Conservation (phyloP, 2,329 filamentous ascomycete species). For the Cercospora nicotianae region DNA sequence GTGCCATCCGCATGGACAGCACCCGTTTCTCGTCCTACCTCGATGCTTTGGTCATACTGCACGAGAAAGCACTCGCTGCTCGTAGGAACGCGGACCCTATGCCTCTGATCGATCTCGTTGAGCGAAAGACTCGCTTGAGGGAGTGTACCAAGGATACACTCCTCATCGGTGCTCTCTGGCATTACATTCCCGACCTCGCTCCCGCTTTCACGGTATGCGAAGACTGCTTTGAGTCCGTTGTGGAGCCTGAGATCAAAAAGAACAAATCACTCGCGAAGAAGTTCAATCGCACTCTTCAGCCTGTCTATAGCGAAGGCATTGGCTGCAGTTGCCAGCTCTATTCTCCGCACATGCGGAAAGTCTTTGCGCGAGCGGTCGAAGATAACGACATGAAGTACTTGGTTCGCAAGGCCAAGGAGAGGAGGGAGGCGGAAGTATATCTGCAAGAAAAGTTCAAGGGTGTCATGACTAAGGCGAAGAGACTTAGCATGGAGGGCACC, state of each 20-base stretch:
- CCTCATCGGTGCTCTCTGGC: slow-evolving; percentile 67
- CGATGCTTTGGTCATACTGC: slow-evolving; percentile 56
- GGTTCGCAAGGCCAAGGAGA: slow-evolving; percentile 59
- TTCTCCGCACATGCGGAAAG: slow-evolving; percentile 71
- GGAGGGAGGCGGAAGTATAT: slow-evolving; percentile 58
- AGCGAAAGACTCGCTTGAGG: slow-evolving; percentile 56
- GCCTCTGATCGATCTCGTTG: slow-evolving; percentile 64
- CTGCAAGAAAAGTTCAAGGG: slow-evolving; percentile 56
- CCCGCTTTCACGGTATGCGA: slow-evolving; percentile 81
- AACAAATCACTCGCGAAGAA: slow-evolving; percentile 60
- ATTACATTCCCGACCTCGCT: slow-evolving; percentile 63
- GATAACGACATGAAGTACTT: slow-evolving; percentile 68
- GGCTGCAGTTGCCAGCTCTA: slow-evolving; percentile 73
- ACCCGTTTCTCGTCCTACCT: slow-evolving; percentile 59
- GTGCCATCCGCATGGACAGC: slow-evolving; percentile 66
- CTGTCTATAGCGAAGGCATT: slow-evolving; percentile 52
- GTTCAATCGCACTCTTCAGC: slow-evolving; percentile 63
- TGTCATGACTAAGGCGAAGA: slow-evolving; percentile 36
- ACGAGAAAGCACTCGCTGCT: slow-evolving; percentile 45
- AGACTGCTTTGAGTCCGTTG: slow-evolving; percentile 78
- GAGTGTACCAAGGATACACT: slow-evolving; percentile 68
- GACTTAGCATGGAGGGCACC: slow-evolving; percentile 42
- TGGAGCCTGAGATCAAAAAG: slow-evolving; percentile 65
- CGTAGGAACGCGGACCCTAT: slow-evolving; percentile 54
- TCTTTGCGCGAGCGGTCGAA: slow-evolving; percentile 67